These are phyloP conservation scores for Cryptococcus maquisensis DNA, from an alignment of 1,284 basidiomycete species.

Conservation along the genomic window DNA sequence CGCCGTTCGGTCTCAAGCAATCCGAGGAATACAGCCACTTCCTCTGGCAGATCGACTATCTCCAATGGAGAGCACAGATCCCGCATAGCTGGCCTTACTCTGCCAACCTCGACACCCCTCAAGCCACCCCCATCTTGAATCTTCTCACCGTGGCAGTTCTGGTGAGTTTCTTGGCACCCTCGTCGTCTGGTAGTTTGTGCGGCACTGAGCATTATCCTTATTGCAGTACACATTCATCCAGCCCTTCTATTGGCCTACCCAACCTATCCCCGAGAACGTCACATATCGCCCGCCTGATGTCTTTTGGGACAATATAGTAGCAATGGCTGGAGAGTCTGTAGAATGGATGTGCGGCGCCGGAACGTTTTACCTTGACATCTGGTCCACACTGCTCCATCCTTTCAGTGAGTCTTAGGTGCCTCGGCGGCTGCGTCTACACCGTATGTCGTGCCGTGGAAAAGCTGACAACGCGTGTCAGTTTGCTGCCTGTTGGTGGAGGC, in stretches of 20 bases:
- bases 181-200: background rate
- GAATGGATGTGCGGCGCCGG: constrained; percentile 6
- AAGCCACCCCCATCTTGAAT: constrained; percentile 5
- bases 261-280: constrained; percentile 6
- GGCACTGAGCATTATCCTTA: background rate
- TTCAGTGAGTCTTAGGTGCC: constrained; percentile 1
- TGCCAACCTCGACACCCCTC: constrained; percentile 3
- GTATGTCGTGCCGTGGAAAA: background rate
- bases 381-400: constrained; percentile 8
- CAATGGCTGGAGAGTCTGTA: constrained; percentile 3
- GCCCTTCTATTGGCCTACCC: constrained; percentile 9
- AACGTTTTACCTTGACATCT: constrained; percentile 7
- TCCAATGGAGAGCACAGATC: constrained; percentile 2
- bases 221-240: constrained; percentile 7
- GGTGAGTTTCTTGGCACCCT: background rate
- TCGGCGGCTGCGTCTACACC: background rate
- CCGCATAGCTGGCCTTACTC: constrained; percentile 6
- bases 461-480: background rate
- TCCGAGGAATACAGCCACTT: constrained; percentile 1
- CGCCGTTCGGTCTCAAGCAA: constrained; percentile 3
- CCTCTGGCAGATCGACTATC: constrained; percentile 7
- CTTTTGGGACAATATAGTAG: background rate
- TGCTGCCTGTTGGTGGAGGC: constrained; percentile 8
- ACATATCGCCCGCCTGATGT: constrained; percentile 7
- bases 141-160: constrained; percentile 6